A percentile compares a stretch with the other conserved stretches of the same genome.
Evolutionary conservation across 2,329 filamentous ascomycete species (phyloP).

Genomic region (Tolypocladium capitatum): DNA sequence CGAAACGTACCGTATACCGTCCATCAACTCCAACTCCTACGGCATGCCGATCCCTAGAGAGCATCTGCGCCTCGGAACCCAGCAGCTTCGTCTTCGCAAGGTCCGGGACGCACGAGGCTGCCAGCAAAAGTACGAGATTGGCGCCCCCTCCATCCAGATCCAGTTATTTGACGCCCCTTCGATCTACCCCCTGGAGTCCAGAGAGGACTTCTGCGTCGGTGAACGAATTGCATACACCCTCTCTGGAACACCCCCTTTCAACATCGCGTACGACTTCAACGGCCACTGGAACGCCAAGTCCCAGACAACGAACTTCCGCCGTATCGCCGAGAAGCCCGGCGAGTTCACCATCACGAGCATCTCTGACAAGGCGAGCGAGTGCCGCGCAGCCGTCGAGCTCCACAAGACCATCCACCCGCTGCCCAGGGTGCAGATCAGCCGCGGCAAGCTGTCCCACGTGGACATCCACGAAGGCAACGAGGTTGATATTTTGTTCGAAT

Average conservation of each 20-base stretch:
- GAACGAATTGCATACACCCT: slow-evolving; percentile 88
- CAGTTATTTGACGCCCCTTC: slow-evolving; percentile 87
- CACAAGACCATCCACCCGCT: slow-evolving; percentile 80
- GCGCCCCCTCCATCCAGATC: slow-evolving; percentile 69
- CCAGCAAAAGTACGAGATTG: slow-evolving; percentile 59
- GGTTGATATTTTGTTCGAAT: slow-evolving; percentile 87
- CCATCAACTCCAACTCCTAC: slow-evolving; percentile 62
- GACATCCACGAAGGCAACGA: slow-evolving; percentile 96
- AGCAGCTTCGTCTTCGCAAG: slow-evolving; percentile 77
- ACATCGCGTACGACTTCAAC: slow-evolving; percentile 84
- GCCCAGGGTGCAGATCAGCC: slow-evolving; percentile 80
- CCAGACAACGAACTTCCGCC: slow-evolving; percentile 71
- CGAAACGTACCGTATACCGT: slow-evolving; percentile 68
- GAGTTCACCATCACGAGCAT: slow-evolving; percentile 78
- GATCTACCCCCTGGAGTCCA: slow-evolving; percentile 75
- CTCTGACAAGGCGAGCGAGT: slow-evolving; percentile 78
- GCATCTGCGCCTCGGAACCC: slow-evolving; percentile 76
- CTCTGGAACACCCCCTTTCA: slow-evolving; percentile 82
- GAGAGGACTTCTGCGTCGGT: slow-evolving; percentile 85
- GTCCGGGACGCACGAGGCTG: slow-evolving; percentile 82
- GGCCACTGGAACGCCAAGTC: slow-evolving; percentile 69
- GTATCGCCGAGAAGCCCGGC: slow-evolving; percentile 83
- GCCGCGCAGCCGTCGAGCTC: slow-evolving; percentile 66
- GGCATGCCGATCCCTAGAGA: slow-evolving; percentile 74
- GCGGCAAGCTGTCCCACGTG: slow-evolving; percentile 65